Evolutionary conservation across 2,329 filamentous ascomycete genomes (phyloP).

Genomic region (Tolypocladium endophyticum): DNA sequence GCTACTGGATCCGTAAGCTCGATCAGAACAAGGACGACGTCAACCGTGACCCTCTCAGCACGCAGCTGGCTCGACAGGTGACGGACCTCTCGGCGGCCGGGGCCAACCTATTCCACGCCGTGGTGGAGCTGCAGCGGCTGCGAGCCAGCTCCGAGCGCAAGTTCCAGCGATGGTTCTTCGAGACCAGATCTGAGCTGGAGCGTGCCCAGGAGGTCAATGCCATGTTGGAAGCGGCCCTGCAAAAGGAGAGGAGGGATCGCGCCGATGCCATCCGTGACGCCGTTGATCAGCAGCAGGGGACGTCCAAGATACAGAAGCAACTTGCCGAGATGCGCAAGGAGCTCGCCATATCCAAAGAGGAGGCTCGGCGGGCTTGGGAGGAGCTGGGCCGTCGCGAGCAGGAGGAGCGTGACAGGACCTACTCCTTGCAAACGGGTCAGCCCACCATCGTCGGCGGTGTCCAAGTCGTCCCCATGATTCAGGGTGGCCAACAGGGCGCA

Average conservation of each 20-base stretch:
- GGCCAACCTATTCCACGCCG: conserved; percentile 93
- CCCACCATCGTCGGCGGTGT: conserved; percentile 87
- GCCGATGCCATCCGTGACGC: conserved; percentile 57
- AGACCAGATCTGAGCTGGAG: conserved; percentile 82
- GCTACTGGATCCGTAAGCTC: conserved; percentile 90
- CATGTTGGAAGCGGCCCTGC: conserved; percentile 65
- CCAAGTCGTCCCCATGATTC: conserved; percentile 88
- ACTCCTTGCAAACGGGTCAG: conserved; percentile 75
- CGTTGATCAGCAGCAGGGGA: conserved; percentile 58
- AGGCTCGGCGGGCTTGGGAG: conserved; percentile 92
- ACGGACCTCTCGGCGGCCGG: conserved; percentile 95
- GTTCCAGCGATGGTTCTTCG: conserved; percentile 98
- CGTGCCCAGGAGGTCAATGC: conserved; percentile 72
- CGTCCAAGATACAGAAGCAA: conserved; percentile 66
- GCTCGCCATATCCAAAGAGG: conserved; percentile 88
- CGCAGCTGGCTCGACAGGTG: conserved; percentile 86
- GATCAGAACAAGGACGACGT: conserved; percentile 86
- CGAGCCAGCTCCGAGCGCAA: conserved; percentile 93
- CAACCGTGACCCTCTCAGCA: conserved; percentile 68
- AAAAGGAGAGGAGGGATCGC: conserved; percentile 60
- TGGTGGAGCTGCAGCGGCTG: conserved; percentile 88
- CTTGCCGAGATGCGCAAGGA: conserved; percentile 89
- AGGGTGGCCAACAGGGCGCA: conserved; percentile 47
- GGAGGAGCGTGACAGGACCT: conserved; percentile 78
- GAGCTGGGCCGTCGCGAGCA: conserved; percentile 89